Conservation (phyloP, 192 early-diverging fungal genomes). For the Obelidium mucronatum region DNA sequence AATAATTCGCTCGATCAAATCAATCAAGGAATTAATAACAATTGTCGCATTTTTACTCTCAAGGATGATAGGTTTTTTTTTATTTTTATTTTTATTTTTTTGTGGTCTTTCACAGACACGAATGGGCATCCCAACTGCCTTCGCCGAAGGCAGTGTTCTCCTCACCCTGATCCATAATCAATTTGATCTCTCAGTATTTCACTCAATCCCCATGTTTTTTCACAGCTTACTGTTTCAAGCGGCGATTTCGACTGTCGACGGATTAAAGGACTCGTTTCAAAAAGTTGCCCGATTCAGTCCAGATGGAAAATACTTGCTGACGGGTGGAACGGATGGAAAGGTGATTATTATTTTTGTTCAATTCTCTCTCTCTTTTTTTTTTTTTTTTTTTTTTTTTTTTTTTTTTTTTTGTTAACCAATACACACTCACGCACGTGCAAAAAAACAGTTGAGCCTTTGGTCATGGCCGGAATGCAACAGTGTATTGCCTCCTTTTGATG, state of each 20-base stretch:
- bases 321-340: slow-evolving; percentile 75
- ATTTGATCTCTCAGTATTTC: too few species aligned
- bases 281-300: slow-evolving; percentile 68
- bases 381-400: too few species aligned
- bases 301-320: slow-evolving; percentile 70
- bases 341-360: slow-evolving; percentile 39
- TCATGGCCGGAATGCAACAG: slow-evolving; percentile 67
- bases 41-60: slow-evolving; percentile 79
- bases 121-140: background rate
- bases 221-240: slow-evolving; percentile 30
- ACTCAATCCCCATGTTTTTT: too few species aligned
- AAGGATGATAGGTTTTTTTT: slow-evolving; percentile 54
- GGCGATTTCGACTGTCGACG: slow-evolving; percentile 20
- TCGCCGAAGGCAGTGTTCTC: too few species aligned
- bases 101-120: background rate
- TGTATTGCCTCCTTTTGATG: slow-evolving; percentile 57
- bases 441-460: slow-evolving; percentile 60
- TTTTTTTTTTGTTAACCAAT: too few species aligned
- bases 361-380: background rate
- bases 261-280: slow-evolving; percentile 40
- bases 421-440: too few species aligned
- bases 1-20: slow-evolving; percentile 72
- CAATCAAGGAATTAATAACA: slow-evolving; percentile 74
- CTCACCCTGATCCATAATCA: too few species aligned
- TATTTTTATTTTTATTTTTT: background rate